phyloP scores from a whole-genome alignment of 192 early-diverging fungal species.

The Backusella luteola region DNA sequence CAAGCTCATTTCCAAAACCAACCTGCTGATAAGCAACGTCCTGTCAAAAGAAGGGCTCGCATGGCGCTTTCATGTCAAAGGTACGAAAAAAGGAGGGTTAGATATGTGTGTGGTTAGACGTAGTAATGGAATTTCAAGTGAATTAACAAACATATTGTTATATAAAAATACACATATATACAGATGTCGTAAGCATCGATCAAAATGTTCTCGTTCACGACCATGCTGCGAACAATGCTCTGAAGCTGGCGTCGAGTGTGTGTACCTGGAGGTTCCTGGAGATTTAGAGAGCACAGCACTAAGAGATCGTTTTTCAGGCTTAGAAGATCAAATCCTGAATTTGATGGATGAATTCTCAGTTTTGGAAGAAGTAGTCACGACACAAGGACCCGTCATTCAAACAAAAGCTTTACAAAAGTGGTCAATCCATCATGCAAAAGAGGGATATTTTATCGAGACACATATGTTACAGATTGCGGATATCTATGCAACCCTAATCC shows the following conservation, averaged over 20 bases:
- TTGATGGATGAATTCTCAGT: conserved; percentile 24
- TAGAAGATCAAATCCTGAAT: conserved; percentile 35
- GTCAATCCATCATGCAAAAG: neutral
- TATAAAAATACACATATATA: neutral
- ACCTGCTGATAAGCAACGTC: neutral
- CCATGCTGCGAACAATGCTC: conserved; percentile 31
- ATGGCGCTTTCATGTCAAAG: conserved; percentile 30
- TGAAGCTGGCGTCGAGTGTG: conserved; percentile 21
- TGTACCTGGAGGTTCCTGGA: conserved; percentile 31
- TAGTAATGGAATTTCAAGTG: neutral
- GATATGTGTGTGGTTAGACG: neutral
- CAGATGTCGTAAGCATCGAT: conserved; percentile 34
- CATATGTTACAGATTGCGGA: conserved; percentile 22
- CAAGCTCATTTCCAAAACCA: neutral
- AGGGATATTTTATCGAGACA: conserved; percentile 32
- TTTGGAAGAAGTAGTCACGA: conserved; percentile 22
- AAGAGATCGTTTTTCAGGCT: conserved; percentile 31
- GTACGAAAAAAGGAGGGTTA: neutral
- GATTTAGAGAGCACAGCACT: conserved; percentile 38
- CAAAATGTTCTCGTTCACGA: conserved; percentile 32
- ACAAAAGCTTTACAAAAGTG: conserved; percentile 14
- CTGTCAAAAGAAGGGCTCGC: conserved; percentile 26
- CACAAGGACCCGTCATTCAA: neutral
- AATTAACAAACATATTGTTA: neutral
- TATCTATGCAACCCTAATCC: conserved; percentile 24